A percentile compares a stretch with the other conserved stretches of the same genome.
These are phyloP conservation scores for Flaveria floridana DNA, from an alignment of 140 eudicot species.

Conservation along the genomic window DNA sequence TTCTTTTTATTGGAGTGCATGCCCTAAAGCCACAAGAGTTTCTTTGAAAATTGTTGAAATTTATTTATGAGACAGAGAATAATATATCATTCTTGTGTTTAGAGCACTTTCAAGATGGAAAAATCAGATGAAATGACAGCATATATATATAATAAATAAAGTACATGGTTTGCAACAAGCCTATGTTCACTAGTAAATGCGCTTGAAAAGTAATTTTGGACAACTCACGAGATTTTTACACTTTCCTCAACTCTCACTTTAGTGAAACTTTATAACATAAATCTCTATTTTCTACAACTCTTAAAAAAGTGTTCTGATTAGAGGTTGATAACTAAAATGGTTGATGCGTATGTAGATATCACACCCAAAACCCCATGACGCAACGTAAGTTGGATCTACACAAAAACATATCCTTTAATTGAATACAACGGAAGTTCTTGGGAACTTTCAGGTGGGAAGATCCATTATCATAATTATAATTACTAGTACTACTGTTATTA, in stretches of 20 bases:
- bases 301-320: not conserved
- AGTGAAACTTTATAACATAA: no score
- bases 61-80: not conserved
- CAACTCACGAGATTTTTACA: not conserved
- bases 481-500: no score
- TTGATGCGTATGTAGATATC: no score
- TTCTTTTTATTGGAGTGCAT: slow-evolving; percentile 29
- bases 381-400: no score
- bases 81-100: not conserved
- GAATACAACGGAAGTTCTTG: no score
- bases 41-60: slow-evolving; percentile 17
- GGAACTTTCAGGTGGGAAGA: no score
- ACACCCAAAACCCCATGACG: no score
- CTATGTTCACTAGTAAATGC: not conserved
- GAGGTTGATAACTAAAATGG: not conserved
- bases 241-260: not conserved
- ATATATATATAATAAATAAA: no score
- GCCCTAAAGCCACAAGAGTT: slow-evolving; percentile 37
- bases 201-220: not conserved
- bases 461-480: no score
- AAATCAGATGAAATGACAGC: not conserved
- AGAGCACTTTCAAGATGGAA: not conserved
- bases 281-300: not conserved
- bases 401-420: no score
- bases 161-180: not conserved